Percentiles rank a stretch among this genome's conserved stretches.
Conservation (phyloP, 805 yeast species). For the Geotrichum ghanense region DNA sequence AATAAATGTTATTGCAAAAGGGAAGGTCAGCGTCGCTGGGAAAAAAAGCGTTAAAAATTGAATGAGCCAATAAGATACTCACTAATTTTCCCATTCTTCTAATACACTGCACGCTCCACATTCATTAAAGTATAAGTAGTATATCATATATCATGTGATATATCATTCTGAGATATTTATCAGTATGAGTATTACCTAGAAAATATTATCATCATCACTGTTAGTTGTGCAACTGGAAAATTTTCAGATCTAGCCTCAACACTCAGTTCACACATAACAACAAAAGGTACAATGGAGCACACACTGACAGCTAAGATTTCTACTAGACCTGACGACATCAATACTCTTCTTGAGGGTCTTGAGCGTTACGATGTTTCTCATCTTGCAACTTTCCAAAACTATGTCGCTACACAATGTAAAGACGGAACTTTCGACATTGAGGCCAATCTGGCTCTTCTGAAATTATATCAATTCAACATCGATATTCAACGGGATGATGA, state of each 20-base stretch:
- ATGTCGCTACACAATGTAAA: slow-evolving; percentile 30
- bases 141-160: no score
- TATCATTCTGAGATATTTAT: no score
- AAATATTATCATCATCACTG: no score
- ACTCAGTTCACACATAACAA: background rate
- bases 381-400: slow-evolving; percentile 34
- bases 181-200: no score
- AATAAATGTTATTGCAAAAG: no score
- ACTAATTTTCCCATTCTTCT: no score
- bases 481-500: slow-evolving; percentile 28
- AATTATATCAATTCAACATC: slow-evolving; percentile 29
- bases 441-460: slow-evolving; percentile 37
- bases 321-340: slow-evolving; percentile 31
- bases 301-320: slow-evolving; percentile 26
- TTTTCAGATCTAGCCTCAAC: background rate
- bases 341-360: slow-evolving; percentile 31
- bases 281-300: slow-evolving; percentile 19
- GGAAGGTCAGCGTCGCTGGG: no score
- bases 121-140: no score
- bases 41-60: no score
- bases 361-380: slow-evolving; percentile 35
- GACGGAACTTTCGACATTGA: slow-evolving; percentile 27
- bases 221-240: no score
- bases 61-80: no score
- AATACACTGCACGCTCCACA: no score